phyloP scores from a whole-genome alignment of 805 yeast species.

The Vanderwaltozyma polyspora region DNA sequence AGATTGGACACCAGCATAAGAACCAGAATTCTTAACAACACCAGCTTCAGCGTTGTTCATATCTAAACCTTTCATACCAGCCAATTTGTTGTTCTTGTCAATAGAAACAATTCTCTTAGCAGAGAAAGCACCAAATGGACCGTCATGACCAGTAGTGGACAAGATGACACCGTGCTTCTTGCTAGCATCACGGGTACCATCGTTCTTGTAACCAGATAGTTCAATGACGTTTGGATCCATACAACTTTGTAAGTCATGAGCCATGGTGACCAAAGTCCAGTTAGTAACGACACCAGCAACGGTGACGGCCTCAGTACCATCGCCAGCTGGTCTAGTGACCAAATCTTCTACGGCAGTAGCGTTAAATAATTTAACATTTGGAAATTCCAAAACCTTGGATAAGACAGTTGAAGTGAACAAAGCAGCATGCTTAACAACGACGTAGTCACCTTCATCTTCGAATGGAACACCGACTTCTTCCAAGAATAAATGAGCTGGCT shows the following conservation, averaged over 20 bases:
- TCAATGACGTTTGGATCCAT: slow-evolving; percentile 79
- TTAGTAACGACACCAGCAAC: slow-evolving; percentile 75
- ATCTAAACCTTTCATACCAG: slow-evolving; percentile 69
- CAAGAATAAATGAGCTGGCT: slow-evolving; percentile 64
- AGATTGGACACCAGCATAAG: slow-evolving; percentile 21
- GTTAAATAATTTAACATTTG: slow-evolving; percentile 66
- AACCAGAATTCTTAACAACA: slow-evolving; percentile 56
- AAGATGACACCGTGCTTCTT: slow-evolving; percentile 39
- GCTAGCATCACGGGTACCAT: slow-evolving; percentile 28
- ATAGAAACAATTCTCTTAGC: slow-evolving; percentile 55
- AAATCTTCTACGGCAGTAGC: slow-evolving; percentile 75
- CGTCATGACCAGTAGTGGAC: slow-evolving; percentile 73
- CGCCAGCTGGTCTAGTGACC: slow-evolving; percentile 54
- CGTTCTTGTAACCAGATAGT: slow-evolving; percentile 28
- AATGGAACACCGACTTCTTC: slow-evolving; percentile 52
- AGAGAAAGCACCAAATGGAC: slow-evolving; percentile 72
- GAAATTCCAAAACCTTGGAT: slow-evolving; percentile 57
- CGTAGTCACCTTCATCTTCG: slow-evolving; percentile 73
- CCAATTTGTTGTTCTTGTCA: slow-evolving; percentile 37
- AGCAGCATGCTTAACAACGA: slow-evolving; percentile 74
- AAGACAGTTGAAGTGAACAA: slow-evolving; percentile 60
- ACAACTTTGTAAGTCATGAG: slow-evolving; percentile 67
- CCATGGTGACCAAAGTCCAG: slow-evolving; percentile 70
- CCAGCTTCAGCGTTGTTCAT: slow-evolving; percentile 72
- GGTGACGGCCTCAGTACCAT: slow-evolving; percentile 41